Base-by-base conservation (phyloP, 305 asterid species). In the Plantago lanceolata region DNA sequence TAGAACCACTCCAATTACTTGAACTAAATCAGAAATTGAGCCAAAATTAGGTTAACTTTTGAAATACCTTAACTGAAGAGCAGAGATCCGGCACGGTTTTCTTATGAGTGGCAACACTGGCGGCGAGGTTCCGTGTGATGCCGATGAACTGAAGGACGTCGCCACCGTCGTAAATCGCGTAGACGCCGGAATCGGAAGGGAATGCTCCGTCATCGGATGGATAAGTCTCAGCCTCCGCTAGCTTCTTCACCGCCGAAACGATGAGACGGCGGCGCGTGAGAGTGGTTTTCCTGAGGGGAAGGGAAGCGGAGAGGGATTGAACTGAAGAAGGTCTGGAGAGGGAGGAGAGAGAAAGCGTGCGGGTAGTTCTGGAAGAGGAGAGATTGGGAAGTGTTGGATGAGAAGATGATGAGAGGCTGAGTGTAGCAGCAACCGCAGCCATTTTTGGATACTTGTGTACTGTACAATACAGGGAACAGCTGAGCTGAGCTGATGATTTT, bases 131-230 rank as follows among this genome's bases (percentile, higher is more conserved):
- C 54, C 93, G 74, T 24, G 98, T 86, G 56, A 92, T 85, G 56
- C 98, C 98, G 69, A 92, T 70, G 70, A 89, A 92, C 62, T 92
- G 96, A 54, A 92, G 90, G 62, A 79, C 96, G 28, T 78, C 82
- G 61, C 60, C 70, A 56, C 68, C 70, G 64, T 87, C 82, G 68
- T 82, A 89, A 57, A 92, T 80, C 17, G 95, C 96, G 57, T 89
- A 92, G 8, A 92, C 96, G 15, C 96, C 98, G 63, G 96, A 71
- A 69, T 61, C 75, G 0, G 95, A 72, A 12, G 96, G 96, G 61
- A 89, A 58, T 18, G 48, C 43, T 53, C 83, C 86, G 17, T 72
- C 58, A 53, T 81, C 86, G 21, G 78, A 14, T n/a, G 95, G 87
- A 19, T 86, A 77, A 16, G 76, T 60, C 1, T 82, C 91, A 18